phyloP scores from a whole-genome alignment of 306 rosid genomes.

The Lathyrus oleraceus region DNA sequence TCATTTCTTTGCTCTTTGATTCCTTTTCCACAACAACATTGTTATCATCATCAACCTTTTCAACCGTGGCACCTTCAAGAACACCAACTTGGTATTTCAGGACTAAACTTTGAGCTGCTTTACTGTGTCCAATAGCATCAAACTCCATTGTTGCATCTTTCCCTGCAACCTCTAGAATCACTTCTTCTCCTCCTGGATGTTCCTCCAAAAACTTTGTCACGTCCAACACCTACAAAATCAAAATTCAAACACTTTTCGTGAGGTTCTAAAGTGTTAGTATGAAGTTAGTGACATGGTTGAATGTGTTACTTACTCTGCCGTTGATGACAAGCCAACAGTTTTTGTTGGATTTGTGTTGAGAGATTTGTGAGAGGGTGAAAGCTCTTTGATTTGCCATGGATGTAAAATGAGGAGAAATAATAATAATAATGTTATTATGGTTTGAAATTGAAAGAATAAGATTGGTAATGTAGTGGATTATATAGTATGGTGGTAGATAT shows the following conservation, averaged over 20 bases:
- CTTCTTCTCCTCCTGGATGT: conserved; percentile 73
- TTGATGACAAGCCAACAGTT: conserved; percentile 58
- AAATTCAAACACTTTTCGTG: neutral
- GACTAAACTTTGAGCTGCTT: conserved; percentile 47
- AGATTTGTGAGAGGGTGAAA: conserved; percentile 58
- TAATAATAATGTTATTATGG: neutral
- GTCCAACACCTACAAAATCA: conserved; percentile 50
- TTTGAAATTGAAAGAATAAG: conserved; percentile 8
- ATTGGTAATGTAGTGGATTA: neutral
- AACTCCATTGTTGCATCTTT: conserved; percentile 63
- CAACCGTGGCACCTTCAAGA: conserved; percentile 45
- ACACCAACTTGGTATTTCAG: conserved; percentile 59
- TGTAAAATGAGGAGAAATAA: neutral
- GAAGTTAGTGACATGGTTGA: neutral
- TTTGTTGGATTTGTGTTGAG: conserved; percentile 58
- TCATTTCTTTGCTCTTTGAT: conserved; percentile 48
- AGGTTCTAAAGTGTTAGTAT: neutral
- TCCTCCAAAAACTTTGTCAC: conserved; percentile 59
- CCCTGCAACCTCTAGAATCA: conserved; percentile 50
- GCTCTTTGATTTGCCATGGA: conserved; percentile 45
- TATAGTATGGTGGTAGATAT: conserved; percentile 23
- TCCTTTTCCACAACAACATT: conserved; percentile 39
- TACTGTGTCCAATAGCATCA: conserved; percentile 57
- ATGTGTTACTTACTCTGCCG: conserved; percentile 49
- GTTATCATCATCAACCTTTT: neutral